A percentile compares a stretch with the other conserved stretches of the same genome.
These are phyloP conservation scores for Hypoxylon rickii DNA, from an alignment of 495 filamentous ascomycete genomes.

Conservation along the genomic window DNA sequence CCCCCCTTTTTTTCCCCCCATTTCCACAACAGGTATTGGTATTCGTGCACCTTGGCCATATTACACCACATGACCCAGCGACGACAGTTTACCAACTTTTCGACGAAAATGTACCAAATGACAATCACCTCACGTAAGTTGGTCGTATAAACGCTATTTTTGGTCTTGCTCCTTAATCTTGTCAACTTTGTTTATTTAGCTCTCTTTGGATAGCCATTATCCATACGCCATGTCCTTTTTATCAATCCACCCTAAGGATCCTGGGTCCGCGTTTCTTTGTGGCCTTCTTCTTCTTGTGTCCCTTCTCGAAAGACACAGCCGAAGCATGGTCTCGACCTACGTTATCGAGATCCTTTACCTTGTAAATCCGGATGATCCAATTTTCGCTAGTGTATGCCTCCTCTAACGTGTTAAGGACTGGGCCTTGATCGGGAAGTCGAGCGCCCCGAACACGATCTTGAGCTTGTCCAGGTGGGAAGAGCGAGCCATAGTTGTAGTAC, in stretches of 20 bases:
- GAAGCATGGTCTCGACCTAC: conserved; percentile 85
- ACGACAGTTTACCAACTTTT: too few relatives aligned
- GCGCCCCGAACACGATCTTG: conserved; percentile 85
- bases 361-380: conserved; percentile 99
- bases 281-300: conserved; percentile 90
- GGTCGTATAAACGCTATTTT: too few relatives aligned
- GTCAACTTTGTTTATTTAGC: too few relatives aligned
- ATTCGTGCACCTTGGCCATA: too few relatives aligned
- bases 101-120: too few relatives aligned
- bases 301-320: conserved; percentile 86
- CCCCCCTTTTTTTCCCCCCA: too few relatives aligned
- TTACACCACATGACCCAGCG: too few relatives aligned
- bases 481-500: conserved; percentile 93
- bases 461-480: conserved; percentile 93
- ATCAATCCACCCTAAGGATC: conserved; percentile 81
- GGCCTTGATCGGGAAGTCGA: conserved; percentile 81
- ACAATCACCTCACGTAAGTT: too few relatives aligned
- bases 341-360: conserved; percentile 98
- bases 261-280: conserved; percentile 78
- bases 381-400: conserved; percentile 99
- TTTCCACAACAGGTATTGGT: too few relatives aligned
- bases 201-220: too few relatives aligned
- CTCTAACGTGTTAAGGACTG: conserved; percentile 84
- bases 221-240: neutral
- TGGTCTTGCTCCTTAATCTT: too few relatives aligned